These are phyloP conservation scores for Agrostemma githago DNA, from an alignment of 148 eudicot genomes.

Conservation along the genomic window DNA sequence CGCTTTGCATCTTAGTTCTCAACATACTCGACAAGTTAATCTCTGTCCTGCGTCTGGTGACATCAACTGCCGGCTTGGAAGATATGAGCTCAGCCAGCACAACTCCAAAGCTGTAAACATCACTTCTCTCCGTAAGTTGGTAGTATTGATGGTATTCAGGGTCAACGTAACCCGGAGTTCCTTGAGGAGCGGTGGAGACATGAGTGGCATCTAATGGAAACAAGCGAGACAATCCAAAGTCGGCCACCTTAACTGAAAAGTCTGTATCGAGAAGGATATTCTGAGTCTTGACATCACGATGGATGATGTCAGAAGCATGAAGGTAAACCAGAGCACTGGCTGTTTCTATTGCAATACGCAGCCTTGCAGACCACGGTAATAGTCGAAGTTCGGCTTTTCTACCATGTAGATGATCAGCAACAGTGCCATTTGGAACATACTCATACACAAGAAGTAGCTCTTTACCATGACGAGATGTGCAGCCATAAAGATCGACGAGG, in stretches of 20 bases:
- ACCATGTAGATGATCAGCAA: conserved; percentile 75
- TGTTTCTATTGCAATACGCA: conserved; percentile 52
- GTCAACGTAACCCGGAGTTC: conserved; percentile 46
- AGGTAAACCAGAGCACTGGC: conserved; percentile 52
- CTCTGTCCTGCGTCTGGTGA: conserved; percentile 32
- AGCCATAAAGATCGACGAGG: conserved; percentile 69
- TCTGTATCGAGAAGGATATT: conserved; percentile 49
- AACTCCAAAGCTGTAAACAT: conserved; percentile 43
- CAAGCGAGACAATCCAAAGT: conserved; percentile 40
- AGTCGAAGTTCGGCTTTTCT: conserved; percentile 8
- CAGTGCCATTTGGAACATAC: conserved; percentile 64
- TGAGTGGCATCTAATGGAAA: conserved; percentile 37
- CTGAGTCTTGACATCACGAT: conserved; percentile 58
- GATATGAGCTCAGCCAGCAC: conserved; percentile 37
- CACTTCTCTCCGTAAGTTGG: conserved; percentile 37
- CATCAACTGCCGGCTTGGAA: conserved; percentile 40
- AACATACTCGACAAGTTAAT: conserved; percentile 33
- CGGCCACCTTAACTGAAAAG: conserved; percentile 43
- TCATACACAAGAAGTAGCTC: conserved; percentile 76
- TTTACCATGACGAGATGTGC: conserved; percentile 48
- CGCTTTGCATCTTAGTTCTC: conserved; percentile 25
- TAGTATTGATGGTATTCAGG: conserved; percentile 44
- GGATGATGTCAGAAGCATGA: conserved; percentile 52
- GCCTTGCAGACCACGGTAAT: conserved; percentile 38
- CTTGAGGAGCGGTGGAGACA: conserved; percentile 45